Evolutionary conservation across 495 filamentous ascomycete genomes (phyloP), one percentile per base, ranked within the genome.

Genomic region (Friedmanniomyces simplex): DNA sequence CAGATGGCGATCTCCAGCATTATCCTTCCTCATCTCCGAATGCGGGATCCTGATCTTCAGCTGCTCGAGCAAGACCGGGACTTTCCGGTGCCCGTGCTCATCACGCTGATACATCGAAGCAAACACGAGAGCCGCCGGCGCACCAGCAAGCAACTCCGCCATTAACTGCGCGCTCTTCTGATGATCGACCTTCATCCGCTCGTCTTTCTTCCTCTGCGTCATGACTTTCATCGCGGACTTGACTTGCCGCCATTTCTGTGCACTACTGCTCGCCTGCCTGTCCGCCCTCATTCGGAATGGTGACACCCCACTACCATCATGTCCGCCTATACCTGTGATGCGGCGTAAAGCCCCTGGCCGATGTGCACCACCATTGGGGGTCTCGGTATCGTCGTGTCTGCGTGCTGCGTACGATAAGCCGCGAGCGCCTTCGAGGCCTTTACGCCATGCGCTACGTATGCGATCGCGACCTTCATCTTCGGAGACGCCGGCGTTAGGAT

Each of bases 91-190:
- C 41, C 90, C 89, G 60, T 96, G 87, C 69, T 99, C 93, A 61
- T 99, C 93, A 37, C 93, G 78, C 70, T 99, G 93, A 65, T 96
- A 91, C 85, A 95, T 95, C 63, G 89, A 95, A 7, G 93, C 93
- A 42, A 97, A 72, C 59, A 99, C 94, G 53, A 97, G 71, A 20
- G 89, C 93, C 12, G 93, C 93, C 10, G 93, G 93, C 0, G 88
- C 84, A 36, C 87, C 93, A 7, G 93, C 95, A 25, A 90, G 83
- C 22, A 99, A 76, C 69, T 99, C 93, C 5, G 94, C 91, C 76
- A 99, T 87, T 26, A 99, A 76, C 67, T 99, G 94, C 20, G 93
- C 91, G 24, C 90, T 96, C 65, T 99, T 99, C 65, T 85, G 84
- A 69, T 89, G 88, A 70, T 99, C 93, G 48, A 96, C 83, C 20